phyloP scores from a whole-genome alignment of 2,329 filamentous ascomycete genomes.

The Myrmaecium sp. region DNA sequence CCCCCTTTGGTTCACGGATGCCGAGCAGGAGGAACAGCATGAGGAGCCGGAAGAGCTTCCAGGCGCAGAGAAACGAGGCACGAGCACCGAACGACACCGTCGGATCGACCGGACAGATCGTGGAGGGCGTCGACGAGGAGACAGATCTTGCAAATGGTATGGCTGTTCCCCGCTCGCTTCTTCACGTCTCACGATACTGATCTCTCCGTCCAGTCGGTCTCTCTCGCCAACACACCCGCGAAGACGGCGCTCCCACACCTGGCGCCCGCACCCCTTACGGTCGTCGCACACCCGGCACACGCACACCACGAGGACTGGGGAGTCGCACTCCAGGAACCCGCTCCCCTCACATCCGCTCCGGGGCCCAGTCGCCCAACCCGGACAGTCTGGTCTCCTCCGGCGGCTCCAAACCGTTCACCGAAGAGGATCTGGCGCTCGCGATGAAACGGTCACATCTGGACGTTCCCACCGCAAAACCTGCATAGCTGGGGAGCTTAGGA shows the following conservation, averaged over 20 bases:
- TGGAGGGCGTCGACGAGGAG: slow-evolving; percentile 28
- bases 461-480: no score
- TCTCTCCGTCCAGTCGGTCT: slow-evolving; percentile 1
- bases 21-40: slow-evolving; percentile 23
- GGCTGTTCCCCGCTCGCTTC: slow-evolving; percentile 3
- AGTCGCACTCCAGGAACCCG: slow-evolving; percentile 6
- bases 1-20: slow-evolving; percentile 31
- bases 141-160: slow-evolving; percentile 19
- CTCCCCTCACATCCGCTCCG: not conserved
- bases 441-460: slow-evolving; percentile 23
- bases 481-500: no score
- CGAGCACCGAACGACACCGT: slow-evolving; percentile 11
- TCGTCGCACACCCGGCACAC: slow-evolving; percentile 12
- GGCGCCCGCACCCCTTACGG: slow-evolving; percentile 14
- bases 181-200: slow-evolving; percentile 4
- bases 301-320: slow-evolving; percentile 9
- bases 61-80: no score
- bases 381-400: slow-evolving; percentile 14
- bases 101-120: slow-evolving; percentile 15
- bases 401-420: slow-evolving; percentile 23
- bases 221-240: slow-evolving; percentile 2
- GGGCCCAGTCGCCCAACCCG: slow-evolving; percentile 8
- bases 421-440: slow-evolving; percentile 28
- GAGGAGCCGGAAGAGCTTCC: slow-evolving; percentile 13
- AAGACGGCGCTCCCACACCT: slow-evolving; percentile 12